phyloP scores from a whole-genome alignment of 768 basidiomycete genomes.

The Pleurotus pulmonarius region DNA sequence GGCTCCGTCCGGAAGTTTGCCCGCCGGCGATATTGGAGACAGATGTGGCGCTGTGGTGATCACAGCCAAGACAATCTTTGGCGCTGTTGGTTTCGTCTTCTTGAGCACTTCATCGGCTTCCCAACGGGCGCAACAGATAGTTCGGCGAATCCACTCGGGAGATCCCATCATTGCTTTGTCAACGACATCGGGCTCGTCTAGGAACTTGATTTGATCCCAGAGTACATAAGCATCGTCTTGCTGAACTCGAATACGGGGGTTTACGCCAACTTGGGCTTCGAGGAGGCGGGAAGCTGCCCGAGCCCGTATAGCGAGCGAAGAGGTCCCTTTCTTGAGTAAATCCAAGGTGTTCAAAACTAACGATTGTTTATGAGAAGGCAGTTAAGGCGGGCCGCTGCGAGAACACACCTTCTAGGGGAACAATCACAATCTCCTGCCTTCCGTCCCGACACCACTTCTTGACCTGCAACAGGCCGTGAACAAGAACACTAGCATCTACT shows the following conservation, averaged over 20 bases:
- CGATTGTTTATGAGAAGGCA: not conserved
- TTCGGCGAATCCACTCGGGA: slow-evolving; percentile 84
- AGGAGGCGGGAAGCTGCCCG: slow-evolving; percentile 86
- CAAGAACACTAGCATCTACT: slow-evolving; percentile 78
- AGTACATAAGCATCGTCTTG: slow-evolving; percentile 78
- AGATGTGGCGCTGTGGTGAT: slow-evolving; percentile 26
- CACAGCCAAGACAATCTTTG: slow-evolving; percentile 64
- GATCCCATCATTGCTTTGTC: slow-evolving; percentile 27
- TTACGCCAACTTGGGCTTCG: slow-evolving; percentile 82
- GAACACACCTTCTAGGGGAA: slow-evolving; percentile 82
- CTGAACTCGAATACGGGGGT: slow-evolving; percentile 78
- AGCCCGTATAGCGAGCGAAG: slow-evolving; percentile 73
- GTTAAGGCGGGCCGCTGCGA: not conserved
- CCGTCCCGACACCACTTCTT: slow-evolving; percentile 81
- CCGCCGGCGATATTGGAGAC: slow-evolving; percentile 22
- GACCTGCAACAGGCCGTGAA: slow-evolving; percentile 73
- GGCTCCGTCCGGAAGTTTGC: slow-evolving; percentile 23
- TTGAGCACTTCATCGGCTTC: slow-evolving; percentile 42
- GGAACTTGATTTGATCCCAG: slow-evolving; percentile 71
- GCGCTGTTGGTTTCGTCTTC: slow-evolving; percentile 14
- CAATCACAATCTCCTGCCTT: slow-evolving; percentile 71
- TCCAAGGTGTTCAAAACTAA: slow-evolving; percentile 89
- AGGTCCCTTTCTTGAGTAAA: slow-evolving; percentile 87
- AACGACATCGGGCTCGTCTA: slow-evolving; percentile 25
- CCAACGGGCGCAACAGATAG: slow-evolving; percentile 81